Evolutionary conservation across 2,329 filamentous ascomycete genomes (phyloP), one percentile per base, ranked within the genome.

Genomic region (Fusarium sp.): DNA sequence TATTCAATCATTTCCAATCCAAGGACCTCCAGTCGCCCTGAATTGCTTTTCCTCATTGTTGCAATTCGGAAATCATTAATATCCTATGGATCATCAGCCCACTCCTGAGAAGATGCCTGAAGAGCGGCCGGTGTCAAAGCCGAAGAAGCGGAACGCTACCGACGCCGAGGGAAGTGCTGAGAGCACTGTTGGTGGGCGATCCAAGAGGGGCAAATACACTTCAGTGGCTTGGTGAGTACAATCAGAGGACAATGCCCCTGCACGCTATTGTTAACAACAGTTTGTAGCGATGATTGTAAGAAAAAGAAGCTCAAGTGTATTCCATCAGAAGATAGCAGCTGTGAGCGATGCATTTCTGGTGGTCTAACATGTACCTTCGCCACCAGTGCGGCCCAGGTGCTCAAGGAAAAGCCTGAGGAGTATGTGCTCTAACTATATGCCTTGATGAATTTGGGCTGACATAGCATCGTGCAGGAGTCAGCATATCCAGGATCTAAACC

Each of bases 291-390:
- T 50, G 79, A 81, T 22, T 82, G 80, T 65, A 81, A 81, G 59
- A 80, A 78, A 39, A 69, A 79, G 28, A 82, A 82, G 57, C 78
- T 82, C 55, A 82, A 82, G 59, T 82, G 81, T 65, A 71, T 79
- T 38, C 75, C 75, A 2, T 60, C 62, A 0, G 68, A 70, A 6
- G 67, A 76, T 26, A 61, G 59, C 1, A 65, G 54, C 21, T 80
- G 79, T 42, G 73, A 78, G 60, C 62, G 78, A 46, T 80, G 79
- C 28, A 65, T 73, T 15, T 55, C 66, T 9, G 69, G 72, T 44
- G 75, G 76, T 1, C 53, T 75, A 15, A 54, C 51, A 1, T 80
- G 78, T 39, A 67, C 73, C 8, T 76, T 76, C 43, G 71, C 60
- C 10, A 59, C 65, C 7, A 58, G 52, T 13, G 26, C 59, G 1